Evolutionary conservation across 768 basidiomycete genomes (phyloP), one percentile per base, ranked within the genome.

Genomic region (Suillus weaverae): DNA sequence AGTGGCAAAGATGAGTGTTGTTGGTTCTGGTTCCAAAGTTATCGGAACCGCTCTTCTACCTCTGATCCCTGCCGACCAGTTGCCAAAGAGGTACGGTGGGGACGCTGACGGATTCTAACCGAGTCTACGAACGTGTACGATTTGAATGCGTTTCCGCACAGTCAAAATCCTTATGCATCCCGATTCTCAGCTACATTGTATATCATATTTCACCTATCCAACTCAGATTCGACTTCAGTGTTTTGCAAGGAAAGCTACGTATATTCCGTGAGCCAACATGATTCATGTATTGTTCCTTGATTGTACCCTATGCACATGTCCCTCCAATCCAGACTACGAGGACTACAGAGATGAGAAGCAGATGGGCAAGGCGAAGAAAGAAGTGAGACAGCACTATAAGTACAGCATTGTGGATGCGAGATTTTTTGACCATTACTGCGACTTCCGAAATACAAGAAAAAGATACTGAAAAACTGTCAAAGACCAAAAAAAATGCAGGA

Each of bases 1-100:
- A n/a, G 72, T 91, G 39, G 87, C 88, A 9, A 94, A 94, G 81
- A 91, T 94, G 89, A 78, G 81, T 39, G 88, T 94, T 43, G 89
- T 92, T 20, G 92, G 92, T 48, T 80, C 82, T 30, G 86, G 91
- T 18, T 74, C 82, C n/a, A 76, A 80, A 64, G 77, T 84, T 0
- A 85, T 94, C 51, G 80, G 81, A 63, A 84, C 85, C 67, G 86
- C 86, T 2, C 80, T 94, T 14, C 72, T 83, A n/a, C 83, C 83
- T 3, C 69, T 84, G 60, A 85, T 94, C 50, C 81, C 86, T 46
- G 75, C 75, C 7, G 76, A 81, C 4, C 76, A 92, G 69, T 79
- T 94, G 44, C 92, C 92, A 1, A 78, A 80, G 76, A 78, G 83
- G 54, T 94, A 94, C 68, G 92, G 92, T 10, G 92, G 92, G 8